Evolutionary conservation across 768 basidiomycete species (phyloP).

Genomic region (Kwoniella mangroviensis): DNA sequence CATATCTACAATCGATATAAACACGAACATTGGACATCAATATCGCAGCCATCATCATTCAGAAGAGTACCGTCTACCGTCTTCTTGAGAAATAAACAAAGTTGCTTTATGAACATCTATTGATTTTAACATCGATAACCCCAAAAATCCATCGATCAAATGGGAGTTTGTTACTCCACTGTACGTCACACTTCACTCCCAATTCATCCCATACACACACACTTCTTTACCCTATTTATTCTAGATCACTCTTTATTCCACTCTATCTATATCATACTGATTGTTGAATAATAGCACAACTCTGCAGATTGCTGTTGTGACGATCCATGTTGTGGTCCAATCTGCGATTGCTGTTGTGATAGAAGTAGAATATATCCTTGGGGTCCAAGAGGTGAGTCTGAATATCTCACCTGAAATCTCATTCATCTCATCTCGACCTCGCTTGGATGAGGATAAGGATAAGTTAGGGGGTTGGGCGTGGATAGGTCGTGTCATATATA

Average conservation of each 20-base stretch:
- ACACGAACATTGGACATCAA: neutral
- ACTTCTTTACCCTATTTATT: neutral
- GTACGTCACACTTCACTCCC: constrained; percentile 10
- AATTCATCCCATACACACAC: neutral
- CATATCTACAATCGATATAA: neutral
- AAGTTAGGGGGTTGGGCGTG: neutral
- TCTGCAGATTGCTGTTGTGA: constrained; percentile 25
- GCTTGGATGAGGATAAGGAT: too few relatives aligned
- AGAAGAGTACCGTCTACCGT: too few relatives aligned
- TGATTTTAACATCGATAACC: neutral
- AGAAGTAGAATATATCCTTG: constrained; percentile 12
- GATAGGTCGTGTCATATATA: constrained; percentile 2
- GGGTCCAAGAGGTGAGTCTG: constrained; percentile 17
- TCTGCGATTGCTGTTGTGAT: constrained; percentile 25
- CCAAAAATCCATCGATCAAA: constrained; percentile 1
- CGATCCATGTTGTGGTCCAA: constrained; percentile 21
- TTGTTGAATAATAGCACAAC: too few relatives aligned
- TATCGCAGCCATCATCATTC: neutral
- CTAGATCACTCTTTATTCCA: too few relatives aligned
- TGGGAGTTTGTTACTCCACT: constrained; percentile 25
- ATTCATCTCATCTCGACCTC: too few relatives aligned
- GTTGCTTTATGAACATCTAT: neutral
- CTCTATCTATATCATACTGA: too few relatives aligned
- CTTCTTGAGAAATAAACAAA: too few relatives aligned
- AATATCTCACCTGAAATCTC: neutral